A percentile compares a stretch with the other conserved stretches of the same genome.
Conservation (phyloP, 768 basidiomycete species). For the Ramaria sp. region DNA sequence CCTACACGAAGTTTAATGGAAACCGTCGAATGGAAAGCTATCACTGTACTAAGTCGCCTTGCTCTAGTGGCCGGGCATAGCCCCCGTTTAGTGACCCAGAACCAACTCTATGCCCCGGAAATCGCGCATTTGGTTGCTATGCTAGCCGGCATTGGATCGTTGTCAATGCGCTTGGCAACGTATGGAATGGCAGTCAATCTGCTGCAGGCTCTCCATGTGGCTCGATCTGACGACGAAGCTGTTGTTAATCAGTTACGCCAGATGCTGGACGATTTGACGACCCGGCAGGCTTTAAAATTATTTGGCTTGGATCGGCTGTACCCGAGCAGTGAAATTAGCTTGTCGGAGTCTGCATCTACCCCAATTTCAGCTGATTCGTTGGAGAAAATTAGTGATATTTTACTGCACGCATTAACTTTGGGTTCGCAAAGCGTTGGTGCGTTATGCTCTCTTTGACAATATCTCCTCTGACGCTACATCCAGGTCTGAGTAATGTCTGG, state of each 20-base stretch:
- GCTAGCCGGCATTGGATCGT: conserved; percentile 54
- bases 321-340: conserved; percentile 57
- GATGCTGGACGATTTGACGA: conserved; percentile 51
- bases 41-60: conserved; percentile 69
- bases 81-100: conserved; percentile 47
- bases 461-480: conserved; percentile 6
- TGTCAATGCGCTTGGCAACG: conserved; percentile 66
- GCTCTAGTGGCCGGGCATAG: conserved; percentile 64
- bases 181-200: conserved; percentile 78
- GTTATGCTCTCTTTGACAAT: conserved; percentile 12
- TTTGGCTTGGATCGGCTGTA: conserved; percentile 68
- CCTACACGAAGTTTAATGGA: conserved; percentile 54
- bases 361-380: conserved; percentile 49
- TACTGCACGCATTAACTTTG: conserved; percentile 52
- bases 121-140: conserved; percentile 70
- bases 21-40: conserved; percentile 70
- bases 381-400: conserved; percentile 52
- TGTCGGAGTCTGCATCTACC: conserved; percentile 42
- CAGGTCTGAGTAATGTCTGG: conserved; percentile 80
- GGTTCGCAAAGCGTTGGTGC: conserved; percentile 61
- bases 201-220: conserved; percentile 61
- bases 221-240: conserved; percentile 46
- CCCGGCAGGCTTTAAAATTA: conserved; percentile 44
- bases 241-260: conserved; percentile 45
- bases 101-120: conserved; percentile 76